phyloP scores from a whole-genome alignment of 1,284 basidiomycete species.

The Irpex sp. region DNA sequence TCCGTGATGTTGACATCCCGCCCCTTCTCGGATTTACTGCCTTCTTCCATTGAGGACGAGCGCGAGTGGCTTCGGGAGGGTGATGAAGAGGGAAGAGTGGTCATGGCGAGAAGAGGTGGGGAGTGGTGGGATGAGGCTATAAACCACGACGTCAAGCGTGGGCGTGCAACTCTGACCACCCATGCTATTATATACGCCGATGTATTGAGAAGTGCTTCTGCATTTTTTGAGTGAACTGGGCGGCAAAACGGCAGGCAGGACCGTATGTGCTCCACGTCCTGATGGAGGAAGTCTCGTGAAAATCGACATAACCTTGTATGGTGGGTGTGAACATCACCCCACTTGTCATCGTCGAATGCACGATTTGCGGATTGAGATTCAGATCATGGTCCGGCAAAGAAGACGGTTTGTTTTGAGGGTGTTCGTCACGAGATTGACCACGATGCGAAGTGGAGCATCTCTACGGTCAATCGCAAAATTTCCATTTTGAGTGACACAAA shows the following conservation, averaged over 20 bases:
- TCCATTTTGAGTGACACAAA: background rate
- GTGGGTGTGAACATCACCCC: background rate
- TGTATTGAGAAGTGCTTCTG: background rate
- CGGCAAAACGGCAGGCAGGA: background rate
- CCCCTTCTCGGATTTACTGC: conserved; percentile 5
- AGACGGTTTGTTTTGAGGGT: background rate
- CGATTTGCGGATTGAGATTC: background rate
- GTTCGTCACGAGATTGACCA: background rate
- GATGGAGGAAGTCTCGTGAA: background rate
- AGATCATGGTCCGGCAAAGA: background rate
- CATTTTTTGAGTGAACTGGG: background rate
- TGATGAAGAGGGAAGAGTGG: background rate
- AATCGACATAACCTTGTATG: background rate
- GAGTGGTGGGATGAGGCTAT: background rate
- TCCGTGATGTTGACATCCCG: conserved; percentile 4
- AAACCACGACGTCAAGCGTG: background rate
- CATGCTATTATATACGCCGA: background rate
- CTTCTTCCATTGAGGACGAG: conserved; percentile 5
- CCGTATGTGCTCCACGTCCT: background rate
- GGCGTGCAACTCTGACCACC: background rate
- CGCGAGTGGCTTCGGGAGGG: background rate
- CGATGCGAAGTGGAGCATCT: background rate
- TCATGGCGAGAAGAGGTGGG: background rate
- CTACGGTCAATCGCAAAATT: background rate
- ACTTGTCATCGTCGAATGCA: background rate